A percentile compares a stretch with the other conserved stretches of the same genome.
These are phyloP conservation scores for Thraustochytrium sp. DNA, from an alignment of 352 stramenopile genomes.

Conservation along the genomic window DNA sequence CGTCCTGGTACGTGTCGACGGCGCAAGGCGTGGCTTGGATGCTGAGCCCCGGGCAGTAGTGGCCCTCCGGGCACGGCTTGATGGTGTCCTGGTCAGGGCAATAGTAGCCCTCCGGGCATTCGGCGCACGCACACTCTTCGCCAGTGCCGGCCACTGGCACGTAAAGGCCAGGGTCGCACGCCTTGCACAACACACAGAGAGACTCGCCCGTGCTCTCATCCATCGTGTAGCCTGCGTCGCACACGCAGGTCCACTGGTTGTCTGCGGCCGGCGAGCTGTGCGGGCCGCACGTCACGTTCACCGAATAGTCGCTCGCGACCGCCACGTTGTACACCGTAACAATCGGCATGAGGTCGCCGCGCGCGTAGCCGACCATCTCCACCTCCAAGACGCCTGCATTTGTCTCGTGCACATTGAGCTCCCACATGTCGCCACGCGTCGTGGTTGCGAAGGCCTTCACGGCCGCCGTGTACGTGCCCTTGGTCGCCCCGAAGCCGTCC, in stretches of 20 bases:
- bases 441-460: background rate
- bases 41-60: background rate
- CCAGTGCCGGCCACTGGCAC: background rate
- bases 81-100: slow-evolving; percentile 25
- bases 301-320: background rate
- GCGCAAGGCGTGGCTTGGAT: background rate
- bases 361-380: background rate
- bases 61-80: background rate
- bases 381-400: background rate
- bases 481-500: background rate
- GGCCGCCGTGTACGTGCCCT: background rate
- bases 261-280: background rate
- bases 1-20: background rate
- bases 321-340: background rate
- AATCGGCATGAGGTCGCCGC: background rate
- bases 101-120: background rate
- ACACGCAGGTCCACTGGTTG: background rate
- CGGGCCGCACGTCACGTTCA: background rate
- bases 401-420: background rate
- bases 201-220: background rate
- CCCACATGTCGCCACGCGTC: background rate
- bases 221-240: background rate
- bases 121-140: background rate
- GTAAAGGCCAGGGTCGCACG: background rate
- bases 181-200: background rate